Base-by-base conservation (phyloP, 768 basidiomycete species). In the Lyophyllum atratum region DNA sequence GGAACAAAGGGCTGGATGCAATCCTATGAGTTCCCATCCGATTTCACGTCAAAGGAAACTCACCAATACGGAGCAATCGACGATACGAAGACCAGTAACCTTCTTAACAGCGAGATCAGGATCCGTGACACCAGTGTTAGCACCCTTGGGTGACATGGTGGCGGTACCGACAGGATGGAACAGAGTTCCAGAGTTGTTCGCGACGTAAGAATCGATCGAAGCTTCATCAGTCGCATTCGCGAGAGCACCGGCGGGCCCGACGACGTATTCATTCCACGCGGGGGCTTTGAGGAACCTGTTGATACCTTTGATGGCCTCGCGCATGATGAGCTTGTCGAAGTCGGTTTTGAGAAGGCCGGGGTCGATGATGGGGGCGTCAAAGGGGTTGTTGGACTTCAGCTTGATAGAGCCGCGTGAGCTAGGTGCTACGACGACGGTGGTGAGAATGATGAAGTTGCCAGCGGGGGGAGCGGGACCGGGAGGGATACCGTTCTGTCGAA, bases 291-390 rank as follows among this genome's bases (percentile, higher is more conserved):
- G 4, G 39, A n/a, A 40, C 19, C 39, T n/a, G 17, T n/a, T 19
- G 17, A 19, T 10, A 10, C 39, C 39, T 33, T 65, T 62, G 49
- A 71, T 52, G 12, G 61, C 70, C 21, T 68, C 52, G 11, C 55
- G 54, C 60, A 70, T 69, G 42, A 57, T 63, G 21, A 59, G 54
- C n/a, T 68, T 58, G 59, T 70, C 71, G 42, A 64, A 63, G 14
- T 52, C 52, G 8, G 59, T 61, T 19, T 34, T 61, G 11, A 77
- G 70, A 66, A 80, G 77, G 49, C 74, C 75, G 0, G 80, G 77
- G 61, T 84, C 75, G 65, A 84, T 80, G 21, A 68, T 40, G 1
- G 82, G 80, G 34, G 67, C 49, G 43, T 69, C 72, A 67, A 81
- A 82, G 22, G 78, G 70, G 59, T 74, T 64, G n/a, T 65, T 73